These are phyloP conservation scores for Trypanosomatidae sp. DNA, from an alignment of 208 protist genomes.

Conservation along the genomic window DNA sequence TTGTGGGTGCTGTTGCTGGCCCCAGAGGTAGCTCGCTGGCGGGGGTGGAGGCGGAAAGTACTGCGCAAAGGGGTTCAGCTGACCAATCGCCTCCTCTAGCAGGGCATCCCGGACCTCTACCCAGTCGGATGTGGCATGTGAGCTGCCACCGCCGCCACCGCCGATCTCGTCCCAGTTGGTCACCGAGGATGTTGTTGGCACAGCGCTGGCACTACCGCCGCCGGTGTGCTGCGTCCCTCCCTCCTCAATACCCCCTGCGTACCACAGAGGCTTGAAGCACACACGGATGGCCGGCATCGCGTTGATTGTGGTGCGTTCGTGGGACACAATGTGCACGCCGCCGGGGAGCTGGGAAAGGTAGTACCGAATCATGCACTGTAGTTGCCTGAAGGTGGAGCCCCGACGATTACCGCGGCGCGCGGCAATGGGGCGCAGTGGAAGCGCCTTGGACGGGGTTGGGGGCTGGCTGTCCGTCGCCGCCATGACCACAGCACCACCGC, in stretches of 20 bases:
- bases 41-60: slow-evolving; percentile 49
- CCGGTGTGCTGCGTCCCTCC: not conserved
- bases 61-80: slow-evolving; percentile 69
- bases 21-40: slow-evolving; percentile 31
- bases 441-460: slow-evolving; percentile 6
- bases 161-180: slow-evolving; percentile 28
- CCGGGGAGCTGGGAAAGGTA: slow-evolving; percentile 59
- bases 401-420: slow-evolving; percentile 23
- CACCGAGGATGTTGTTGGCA: not conserved
- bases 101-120: slow-evolving; percentile 26
- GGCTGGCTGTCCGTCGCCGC: slow-evolving; percentile 7
- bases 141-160: slow-evolving; percentile 19
- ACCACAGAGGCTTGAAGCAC: slow-evolving; percentile 44
- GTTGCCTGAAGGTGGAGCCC: slow-evolving; percentile 28
- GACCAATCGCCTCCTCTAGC: slow-evolving; percentile 67
- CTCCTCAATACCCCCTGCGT: slow-evolving; percentile 7
- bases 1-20: slow-evolving; percentile 2
- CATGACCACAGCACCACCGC: not conserved
- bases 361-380: slow-evolving; percentile 56
- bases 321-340: slow-evolving; percentile 42
- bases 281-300: slow-evolving; percentile 51
- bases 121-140: slow-evolving; percentile 47
- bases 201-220: slow-evolving; percentile 9
- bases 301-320: slow-evolving; percentile 51
- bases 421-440: not conserved